phyloP scores from a whole-genome alignment of 306 rosid species.

The Castanea sativa region DNA sequence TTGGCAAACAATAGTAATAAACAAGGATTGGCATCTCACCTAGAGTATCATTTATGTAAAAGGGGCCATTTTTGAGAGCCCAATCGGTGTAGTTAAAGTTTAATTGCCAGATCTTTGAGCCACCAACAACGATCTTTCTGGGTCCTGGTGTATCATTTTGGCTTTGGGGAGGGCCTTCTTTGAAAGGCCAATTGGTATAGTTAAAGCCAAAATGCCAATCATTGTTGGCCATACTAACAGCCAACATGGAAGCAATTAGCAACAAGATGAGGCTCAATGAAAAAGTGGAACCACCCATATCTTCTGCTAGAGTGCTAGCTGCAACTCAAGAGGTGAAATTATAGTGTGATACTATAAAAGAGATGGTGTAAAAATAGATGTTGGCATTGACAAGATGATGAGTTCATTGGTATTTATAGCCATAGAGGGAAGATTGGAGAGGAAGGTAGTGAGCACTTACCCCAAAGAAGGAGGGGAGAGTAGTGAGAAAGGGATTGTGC shows the following conservation, averaged over 20 bases:
- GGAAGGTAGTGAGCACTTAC: background rate
- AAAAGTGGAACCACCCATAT: constrained; percentile 12
- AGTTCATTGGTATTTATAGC: constrained; percentile 17
- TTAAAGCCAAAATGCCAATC: constrained; percentile 41
- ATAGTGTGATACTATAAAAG: background rate
- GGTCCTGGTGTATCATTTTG: constrained; percentile 30
- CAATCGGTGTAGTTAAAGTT: constrained; percentile 53
- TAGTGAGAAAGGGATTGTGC: constrained; percentile 18
- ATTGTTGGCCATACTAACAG: constrained; percentile 35
- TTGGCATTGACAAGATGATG: background rate
- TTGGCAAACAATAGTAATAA: too few species aligned
- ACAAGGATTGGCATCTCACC: constrained; percentile 25
- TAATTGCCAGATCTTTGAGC: constrained; percentile 49
- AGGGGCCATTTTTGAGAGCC: constrained; percentile 49
- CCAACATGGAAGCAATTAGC: constrained; percentile 26
- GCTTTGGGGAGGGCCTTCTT: constrained; percentile 20
- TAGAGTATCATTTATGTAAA: constrained; percentile 57
- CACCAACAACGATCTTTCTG: constrained; percentile 49
- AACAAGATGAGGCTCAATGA: background rate
- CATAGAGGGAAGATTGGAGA: background rate
- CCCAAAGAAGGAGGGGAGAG: background rate
- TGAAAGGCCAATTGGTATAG: constrained; percentile 35
- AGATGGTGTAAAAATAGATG: background rate
- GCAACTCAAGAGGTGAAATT: background rate
- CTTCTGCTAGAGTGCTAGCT: background rate